phyloP scores from a whole-genome alignment of 2,329 filamentous ascomycete species.

The Thelonectria olida region DNA sequence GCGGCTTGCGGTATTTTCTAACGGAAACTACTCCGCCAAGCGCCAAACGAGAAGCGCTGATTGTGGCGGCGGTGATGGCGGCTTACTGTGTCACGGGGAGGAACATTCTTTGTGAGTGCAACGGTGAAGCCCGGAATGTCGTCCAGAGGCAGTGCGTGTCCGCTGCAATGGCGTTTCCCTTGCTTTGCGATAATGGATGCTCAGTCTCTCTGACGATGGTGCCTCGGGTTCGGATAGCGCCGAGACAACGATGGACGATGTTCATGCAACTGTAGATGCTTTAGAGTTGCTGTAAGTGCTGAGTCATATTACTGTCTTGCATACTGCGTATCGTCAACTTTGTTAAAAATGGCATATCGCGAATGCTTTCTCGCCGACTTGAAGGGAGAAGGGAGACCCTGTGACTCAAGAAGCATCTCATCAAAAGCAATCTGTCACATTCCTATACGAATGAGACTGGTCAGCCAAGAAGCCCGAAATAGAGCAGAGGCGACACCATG shows the following conservation, averaged over 20 bases:
- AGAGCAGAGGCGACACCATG: too few species aligned
- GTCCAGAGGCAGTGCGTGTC: not conserved
- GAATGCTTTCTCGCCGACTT: too few species aligned
- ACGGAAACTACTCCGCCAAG: too few species aligned
- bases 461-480: too few species aligned
- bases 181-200: not conserved
- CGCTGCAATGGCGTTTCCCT: not conserved
- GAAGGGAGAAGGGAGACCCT: too few species aligned
- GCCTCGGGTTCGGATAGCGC: not conserved
- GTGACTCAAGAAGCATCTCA: not conserved
- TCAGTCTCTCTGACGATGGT: not conserved
- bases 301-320: not conserved
- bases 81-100: conserved; percentile 1
- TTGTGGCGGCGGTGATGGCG: not conserved
- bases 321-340: not conserved
- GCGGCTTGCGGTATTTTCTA: too few species aligned
- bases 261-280: not conserved
- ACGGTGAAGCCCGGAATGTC: not conserved
- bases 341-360: not conserved
- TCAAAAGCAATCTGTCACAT: not conserved
- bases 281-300: not conserved
- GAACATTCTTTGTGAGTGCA: not conserved
- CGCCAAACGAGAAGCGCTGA: too few species aligned
- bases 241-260: not conserved
- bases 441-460: not conserved